Conservation (phyloP, 2,329 filamentous ascomycete species). For the Pyricularia pennisetigena region DNA sequence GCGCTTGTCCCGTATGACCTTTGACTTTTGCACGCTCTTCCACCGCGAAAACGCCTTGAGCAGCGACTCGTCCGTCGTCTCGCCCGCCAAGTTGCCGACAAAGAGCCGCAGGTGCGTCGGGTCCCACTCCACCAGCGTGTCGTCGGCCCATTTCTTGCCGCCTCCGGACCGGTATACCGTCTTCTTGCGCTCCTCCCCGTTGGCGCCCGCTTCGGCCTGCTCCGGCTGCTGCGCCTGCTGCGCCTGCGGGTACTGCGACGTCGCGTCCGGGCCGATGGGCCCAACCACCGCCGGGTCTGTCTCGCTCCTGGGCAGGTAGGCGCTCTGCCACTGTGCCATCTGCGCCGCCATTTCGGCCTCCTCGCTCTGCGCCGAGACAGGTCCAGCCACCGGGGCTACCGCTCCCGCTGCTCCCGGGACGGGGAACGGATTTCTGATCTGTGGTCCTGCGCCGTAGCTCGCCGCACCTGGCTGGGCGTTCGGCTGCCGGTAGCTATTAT, state of each 20-base stretch:
- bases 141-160: constrained; percentile 86
- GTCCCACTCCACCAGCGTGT: constrained; percentile 88
- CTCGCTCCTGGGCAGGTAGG: constrained; percentile 54
- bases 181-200: constrained; percentile 57
- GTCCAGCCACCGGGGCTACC: constrained; percentile 19
- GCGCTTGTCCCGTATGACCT: constrained; percentile 89
- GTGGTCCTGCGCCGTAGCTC: constrained; percentile 43
- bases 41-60: constrained; percentile 90
- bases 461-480: constrained; percentile 21
- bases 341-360: constrained; percentile 71
- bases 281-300: constrained; percentile 15
- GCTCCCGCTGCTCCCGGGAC: constrained; percentile 34
- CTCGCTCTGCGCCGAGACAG: constrained; percentile 43
- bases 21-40: constrained; percentile 80
- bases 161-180: constrained; percentile 85
- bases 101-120: constrained; percentile 90
- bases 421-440: constrained; percentile 76
- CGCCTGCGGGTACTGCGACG: constrained; percentile 4
- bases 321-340: constrained; percentile 91
- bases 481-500: constrained; percentile 20
- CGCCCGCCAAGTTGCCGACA: constrained; percentile 91
- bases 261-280: constrained; percentile 16
- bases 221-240: constrained; percentile 17
- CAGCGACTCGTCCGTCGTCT: constrained; percentile 92
- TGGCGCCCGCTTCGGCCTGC: constrained; percentile 29